Conservation (phyloP, 2,329 filamentous ascomycete genomes). For the Penicillium sp. region DNA sequence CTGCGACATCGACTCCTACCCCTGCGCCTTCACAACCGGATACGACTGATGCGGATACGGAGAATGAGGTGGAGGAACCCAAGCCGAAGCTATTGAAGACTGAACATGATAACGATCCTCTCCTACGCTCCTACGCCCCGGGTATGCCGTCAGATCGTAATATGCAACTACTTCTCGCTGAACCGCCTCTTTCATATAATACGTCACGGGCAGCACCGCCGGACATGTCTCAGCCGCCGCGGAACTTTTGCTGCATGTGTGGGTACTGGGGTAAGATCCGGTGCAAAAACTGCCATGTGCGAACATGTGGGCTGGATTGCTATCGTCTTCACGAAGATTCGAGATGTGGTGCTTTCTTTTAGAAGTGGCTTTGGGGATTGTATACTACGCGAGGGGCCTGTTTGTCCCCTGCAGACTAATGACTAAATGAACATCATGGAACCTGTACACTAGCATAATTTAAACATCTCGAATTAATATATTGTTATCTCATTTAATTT, state of each 20-base stretch:
- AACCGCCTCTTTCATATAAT: conserved; percentile 53
- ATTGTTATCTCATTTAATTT: neutral
- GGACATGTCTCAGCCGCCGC: conserved; percentile 35
- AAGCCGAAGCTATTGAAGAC: conserved; percentile 37
- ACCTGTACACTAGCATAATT: conserved; percentile 20
- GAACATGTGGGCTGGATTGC: conserved; percentile 54
- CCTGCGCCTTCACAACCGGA: conserved; percentile 12
- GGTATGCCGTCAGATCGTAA: conserved; percentile 49
- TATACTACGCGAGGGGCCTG: conserved; percentile 11
- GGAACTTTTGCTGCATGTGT: conserved; percentile 54
- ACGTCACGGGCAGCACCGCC: conserved; percentile 47
- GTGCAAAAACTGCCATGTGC: conserved; percentile 51
- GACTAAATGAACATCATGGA: conserved; percentile 24
- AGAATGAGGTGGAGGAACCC: conserved; percentile 16
- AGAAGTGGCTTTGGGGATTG: conserved; percentile 3
- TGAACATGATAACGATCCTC: conserved; percentile 45
- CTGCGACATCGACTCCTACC: conserved; percentile 15
- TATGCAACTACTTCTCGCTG: conserved; percentile 50
- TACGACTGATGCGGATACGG: conserved; percentile 16
- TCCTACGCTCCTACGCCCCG: conserved; percentile 48
- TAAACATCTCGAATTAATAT: neutral
- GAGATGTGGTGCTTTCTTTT: conserved; percentile 49
- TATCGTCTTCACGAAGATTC: conserved; percentile 54
- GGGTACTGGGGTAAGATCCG: conserved; percentile 56
- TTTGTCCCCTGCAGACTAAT: conserved; percentile 7